phyloP scores from a whole-genome alignment of 768 basidiomycete species.

The Cubamyces lactineus region DNA sequence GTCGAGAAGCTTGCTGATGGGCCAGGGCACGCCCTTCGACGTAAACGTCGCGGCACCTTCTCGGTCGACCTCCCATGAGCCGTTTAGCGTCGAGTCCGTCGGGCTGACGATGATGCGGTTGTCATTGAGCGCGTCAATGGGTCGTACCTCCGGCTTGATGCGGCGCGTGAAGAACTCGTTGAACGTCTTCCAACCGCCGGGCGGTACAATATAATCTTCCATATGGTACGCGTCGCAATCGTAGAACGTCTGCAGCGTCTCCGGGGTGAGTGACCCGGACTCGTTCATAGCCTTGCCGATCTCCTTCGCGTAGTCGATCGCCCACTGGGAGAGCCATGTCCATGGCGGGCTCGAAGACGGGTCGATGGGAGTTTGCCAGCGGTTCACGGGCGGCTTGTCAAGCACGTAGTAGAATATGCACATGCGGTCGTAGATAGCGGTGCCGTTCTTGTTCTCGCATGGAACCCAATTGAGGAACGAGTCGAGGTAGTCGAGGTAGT shows the following conservation, averaged over 20 bases:
- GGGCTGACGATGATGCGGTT: not conserved
- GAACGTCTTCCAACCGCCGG: not conserved
- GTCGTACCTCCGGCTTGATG: not conserved
- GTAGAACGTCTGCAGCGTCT: conserved; percentile 4
- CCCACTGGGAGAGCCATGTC: conserved; percentile 1
- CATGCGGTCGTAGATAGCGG: not conserved
- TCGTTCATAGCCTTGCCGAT: conserved; percentile 1
- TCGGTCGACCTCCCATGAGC: not conserved
- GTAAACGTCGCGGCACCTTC: not conserved
- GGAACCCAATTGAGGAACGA: not conserved
- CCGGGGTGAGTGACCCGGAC: not conserved
- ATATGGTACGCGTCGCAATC: conserved; percentile 1
- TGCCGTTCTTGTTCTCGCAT: not conserved
- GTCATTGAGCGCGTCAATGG: not conserved
- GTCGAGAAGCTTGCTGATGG: not conserved
- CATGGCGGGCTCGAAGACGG: not conserved
- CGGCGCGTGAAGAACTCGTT: not conserved
- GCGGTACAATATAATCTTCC: not conserved
- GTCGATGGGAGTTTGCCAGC: not conserved
- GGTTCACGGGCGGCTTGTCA: not conserved
- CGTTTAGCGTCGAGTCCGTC: not conserved
- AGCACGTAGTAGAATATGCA: conserved; percentile 2
- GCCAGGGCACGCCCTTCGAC: not conserved
- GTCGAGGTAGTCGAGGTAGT: not conserved
- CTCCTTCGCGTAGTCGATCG: conserved; percentile 1